phyloP scores from a whole-genome alignment of 331 rosid species.

The Telfairia occidentalis region DNA sequence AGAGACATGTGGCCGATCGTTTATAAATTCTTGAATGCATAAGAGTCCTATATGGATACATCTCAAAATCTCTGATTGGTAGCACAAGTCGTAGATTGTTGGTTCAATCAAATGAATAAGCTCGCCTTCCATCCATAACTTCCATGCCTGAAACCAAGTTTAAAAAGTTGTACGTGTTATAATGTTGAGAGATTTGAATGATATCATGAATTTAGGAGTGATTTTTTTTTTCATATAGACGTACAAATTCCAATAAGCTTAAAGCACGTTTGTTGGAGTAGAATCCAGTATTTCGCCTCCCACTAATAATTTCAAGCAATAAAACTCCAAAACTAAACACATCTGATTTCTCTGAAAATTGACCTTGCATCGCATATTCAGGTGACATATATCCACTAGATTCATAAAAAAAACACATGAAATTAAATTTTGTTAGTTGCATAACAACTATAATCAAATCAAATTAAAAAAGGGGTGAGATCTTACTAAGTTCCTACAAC shows the following conservation, averaged over 20 bases:
- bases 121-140: neutral
- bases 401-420: neutral
- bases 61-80: neutral
- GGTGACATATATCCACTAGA: constrained; percentile 7
- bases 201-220: no score
- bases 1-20: neutral
- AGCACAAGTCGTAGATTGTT: neutral
- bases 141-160: neutral
- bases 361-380: constrained; percentile 2
- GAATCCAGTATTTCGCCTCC: neutral
- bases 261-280: neutral
- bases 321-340: neutral
- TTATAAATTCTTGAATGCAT: neutral
- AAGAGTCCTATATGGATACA: neutral
- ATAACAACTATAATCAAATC: no score
- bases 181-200: neutral
- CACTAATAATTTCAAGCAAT: neutral
- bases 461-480: neutral
- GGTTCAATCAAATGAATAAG: neutral
- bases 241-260: neutral
- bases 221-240: neutral
- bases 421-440: no score
- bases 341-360: constrained; percentile 4
- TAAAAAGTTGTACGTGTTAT: neutral
- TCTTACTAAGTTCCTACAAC: neutral